These are phyloP conservation scores for Rhytidiadelphus loreus DNA, from an alignment of 225 moss, liverwort and hornwort species.

Conservation along the genomic window DNA sequence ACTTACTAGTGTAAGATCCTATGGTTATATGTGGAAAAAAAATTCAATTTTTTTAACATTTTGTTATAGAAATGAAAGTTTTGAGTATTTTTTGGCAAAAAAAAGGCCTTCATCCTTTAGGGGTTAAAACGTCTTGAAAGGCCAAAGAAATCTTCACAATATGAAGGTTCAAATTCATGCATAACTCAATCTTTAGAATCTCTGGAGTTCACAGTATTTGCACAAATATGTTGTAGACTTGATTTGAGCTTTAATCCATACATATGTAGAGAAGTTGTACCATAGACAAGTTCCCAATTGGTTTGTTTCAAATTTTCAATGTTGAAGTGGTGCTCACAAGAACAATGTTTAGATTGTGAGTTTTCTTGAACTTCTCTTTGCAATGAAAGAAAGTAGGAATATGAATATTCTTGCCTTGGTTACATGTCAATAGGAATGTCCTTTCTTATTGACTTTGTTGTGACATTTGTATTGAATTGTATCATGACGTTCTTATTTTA, in stretches of 20 bases:
- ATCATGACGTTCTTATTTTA: not conserved
- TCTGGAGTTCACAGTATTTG: not conserved
- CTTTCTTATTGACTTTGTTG: not conserved
- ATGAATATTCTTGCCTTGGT: not conserved
- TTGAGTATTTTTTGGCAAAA: too few species aligned
- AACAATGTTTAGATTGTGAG: not conserved
- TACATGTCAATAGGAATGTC: not conserved
- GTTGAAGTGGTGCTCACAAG: not conserved
- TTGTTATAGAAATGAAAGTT: too few species aligned
- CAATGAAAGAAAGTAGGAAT: not conserved
- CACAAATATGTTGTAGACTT: not conserved
- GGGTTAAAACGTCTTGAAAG: not conserved
- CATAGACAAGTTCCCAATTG: not conserved
- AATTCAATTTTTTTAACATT: too few species aligned
- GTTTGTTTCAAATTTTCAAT: not conserved
- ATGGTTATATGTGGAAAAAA: too few species aligned
- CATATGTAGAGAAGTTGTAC: not conserved
- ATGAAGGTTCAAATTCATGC: not conserved
- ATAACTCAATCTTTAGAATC: not conserved
- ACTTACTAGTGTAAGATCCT: too few species aligned
- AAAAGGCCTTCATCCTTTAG: too few species aligned
- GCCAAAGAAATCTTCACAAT: too few species aligned
- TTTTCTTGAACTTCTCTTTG: not conserved
- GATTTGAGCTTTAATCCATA: not conserved
- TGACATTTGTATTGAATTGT: not conserved